phyloP scores from a whole-genome alignment of 2,329 filamentous ascomycete genomes.

The Fusarium sp. region DNA sequence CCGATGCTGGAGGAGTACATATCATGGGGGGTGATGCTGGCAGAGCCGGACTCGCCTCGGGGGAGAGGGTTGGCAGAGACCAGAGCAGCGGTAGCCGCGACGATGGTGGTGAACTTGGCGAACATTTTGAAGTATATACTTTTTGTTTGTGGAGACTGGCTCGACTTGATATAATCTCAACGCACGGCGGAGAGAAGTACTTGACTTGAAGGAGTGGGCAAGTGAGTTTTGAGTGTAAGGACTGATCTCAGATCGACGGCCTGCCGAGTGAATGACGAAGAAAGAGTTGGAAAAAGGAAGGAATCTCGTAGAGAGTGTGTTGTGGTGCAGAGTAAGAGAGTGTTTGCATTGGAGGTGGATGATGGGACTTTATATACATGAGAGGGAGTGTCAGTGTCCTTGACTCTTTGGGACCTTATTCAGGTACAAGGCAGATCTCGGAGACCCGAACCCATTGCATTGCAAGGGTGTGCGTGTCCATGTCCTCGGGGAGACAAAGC shows the following conservation, averaged over 20 bases:
- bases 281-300: constrained; percentile 31
- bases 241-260: constrained; percentile 49
- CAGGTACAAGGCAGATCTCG: constrained; percentile 27
- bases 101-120: constrained; percentile 47
- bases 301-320: constrained; percentile 39
- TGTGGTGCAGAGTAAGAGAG: constrained; percentile 20
- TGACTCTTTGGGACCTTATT: neutral
- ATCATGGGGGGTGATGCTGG: constrained; percentile 65
- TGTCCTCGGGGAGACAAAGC: constrained; percentile 32
- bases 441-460: constrained; percentile 18
- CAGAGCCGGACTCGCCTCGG: constrained; percentile 46
- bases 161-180: constrained; percentile 46
- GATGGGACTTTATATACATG: constrained; percentile 40
- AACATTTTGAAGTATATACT: constrained; percentile 46
- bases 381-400: constrained; percentile 14
- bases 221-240: constrained; percentile 36
- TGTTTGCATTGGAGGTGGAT: constrained; percentile 28
- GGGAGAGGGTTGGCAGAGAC: constrained; percentile 47
- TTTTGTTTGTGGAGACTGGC: constrained; percentile 41
- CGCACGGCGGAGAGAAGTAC: constrained; percentile 45
- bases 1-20: constrained; percentile 68
- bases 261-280: constrained; percentile 44
- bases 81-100: constrained; percentile 47
- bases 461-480: constrained; percentile 20
- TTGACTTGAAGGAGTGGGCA: constrained; percentile 30